phyloP scores from a whole-genome alignment of 176 grass and related monocot genomes.

The Musa acuminata region DNA sequence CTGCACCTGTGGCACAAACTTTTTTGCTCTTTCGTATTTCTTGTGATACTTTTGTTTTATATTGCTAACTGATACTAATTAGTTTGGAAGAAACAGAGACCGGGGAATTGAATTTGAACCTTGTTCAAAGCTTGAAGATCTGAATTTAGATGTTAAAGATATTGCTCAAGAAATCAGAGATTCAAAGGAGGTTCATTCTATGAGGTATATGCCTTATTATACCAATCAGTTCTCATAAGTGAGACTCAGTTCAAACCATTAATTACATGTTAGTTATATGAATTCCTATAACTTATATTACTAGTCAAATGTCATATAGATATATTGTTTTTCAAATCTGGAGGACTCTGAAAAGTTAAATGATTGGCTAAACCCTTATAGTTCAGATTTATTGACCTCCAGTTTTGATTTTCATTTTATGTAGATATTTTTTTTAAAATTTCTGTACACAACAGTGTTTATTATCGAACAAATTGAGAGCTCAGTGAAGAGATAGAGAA shows the following conservation, averaged over 20 bases:
- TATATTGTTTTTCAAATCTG: too few relatives aligned
- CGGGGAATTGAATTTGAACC: conserved; percentile 33
- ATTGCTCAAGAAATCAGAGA: conserved; percentile 18
- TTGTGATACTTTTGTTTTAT: background rate
- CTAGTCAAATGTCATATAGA: too few relatives aligned
- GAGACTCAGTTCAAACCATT: background rate
- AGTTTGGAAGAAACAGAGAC: conserved; percentile 10
- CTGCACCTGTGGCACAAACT: background rate
- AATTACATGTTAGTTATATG: background rate
- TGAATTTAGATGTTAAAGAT: conserved; percentile 28
- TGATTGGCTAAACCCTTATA: too few relatives aligned
- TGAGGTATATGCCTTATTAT: conserved; percentile 23
- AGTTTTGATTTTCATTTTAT: too few relatives aligned
- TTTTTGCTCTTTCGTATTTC: background rate
- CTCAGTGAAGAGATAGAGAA: background rate
- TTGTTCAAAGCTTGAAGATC: conserved; percentile 36
- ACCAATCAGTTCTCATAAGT: background rate
- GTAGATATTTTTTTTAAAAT: too few relatives aligned
- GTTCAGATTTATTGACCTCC: too few relatives aligned
- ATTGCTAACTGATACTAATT: conserved; percentile 15
- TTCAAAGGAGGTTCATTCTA: conserved; percentile 27
- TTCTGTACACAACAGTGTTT: background rate
- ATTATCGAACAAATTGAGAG: background rate
- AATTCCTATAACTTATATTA: too few relatives aligned
- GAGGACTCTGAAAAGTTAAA: too few relatives aligned